Base-by-base conservation (phyloP, 495 filamentous ascomycete species). In the Choiromyces venosus region DNA sequence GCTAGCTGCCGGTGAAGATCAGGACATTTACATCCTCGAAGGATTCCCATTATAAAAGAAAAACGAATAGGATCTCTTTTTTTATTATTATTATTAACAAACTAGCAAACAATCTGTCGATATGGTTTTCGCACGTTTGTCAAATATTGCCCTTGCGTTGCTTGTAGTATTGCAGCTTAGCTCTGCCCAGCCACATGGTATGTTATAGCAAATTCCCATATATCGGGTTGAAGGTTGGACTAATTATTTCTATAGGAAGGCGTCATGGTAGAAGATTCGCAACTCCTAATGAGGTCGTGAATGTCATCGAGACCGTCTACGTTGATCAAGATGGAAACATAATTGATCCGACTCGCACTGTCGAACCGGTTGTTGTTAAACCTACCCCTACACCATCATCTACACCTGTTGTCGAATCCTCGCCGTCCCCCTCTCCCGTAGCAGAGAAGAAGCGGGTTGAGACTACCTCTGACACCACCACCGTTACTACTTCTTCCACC, bases 251-350 rank as follows among this genome's bases (percentile, higher is more conserved):
- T 52, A 0, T 37, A 71, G 70, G 70, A 33, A 72, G 18, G 46
- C 56, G 56, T 37, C 77, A 74, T 70, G 56, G 66, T 72, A 35
- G 67, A 74, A 56, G 77, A 46, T 72, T 65, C 14, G 82, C 82
- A 76, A 76, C 83, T 73, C 80, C 74, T 39, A 73, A 73, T 29
- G 73, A 78, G 33, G 76, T 80, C 33, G 81, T n/a, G n/a, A n/a
- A 82, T 9, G 75, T 80, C 37, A 71, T 82, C 40, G 80, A 81
- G 38, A 83, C 80, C 25, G 84, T 85, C 65, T 84, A 80, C 61
- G 82, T 92, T 37, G 86, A 94, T 79, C 83, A 88, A 67, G 73
- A 87, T 69, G 90, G 91, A 70, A 84, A 87, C 10, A 84, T 85
- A 0, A 72, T 91, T 39, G 74, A 71, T 61, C 65, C 67, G 6